phyloP scores from a whole-genome alignment of 139 green algal genomes.

The Zygnema cylindricum region DNA sequence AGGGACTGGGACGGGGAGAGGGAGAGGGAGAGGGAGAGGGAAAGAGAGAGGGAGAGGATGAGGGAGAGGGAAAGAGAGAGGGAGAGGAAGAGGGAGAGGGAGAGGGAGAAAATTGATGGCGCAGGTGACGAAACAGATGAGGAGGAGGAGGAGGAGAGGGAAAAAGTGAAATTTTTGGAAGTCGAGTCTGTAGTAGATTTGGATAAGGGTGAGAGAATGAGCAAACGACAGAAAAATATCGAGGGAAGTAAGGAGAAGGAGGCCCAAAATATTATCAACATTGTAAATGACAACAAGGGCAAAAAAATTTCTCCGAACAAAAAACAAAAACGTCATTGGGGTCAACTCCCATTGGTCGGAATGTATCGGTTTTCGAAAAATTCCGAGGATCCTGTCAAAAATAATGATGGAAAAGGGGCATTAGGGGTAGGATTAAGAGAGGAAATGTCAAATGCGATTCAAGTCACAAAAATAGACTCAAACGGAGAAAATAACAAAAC shows the following conservation, averaged over 20 bases:
- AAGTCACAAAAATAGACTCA: not conserved
- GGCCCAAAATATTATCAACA: no score
- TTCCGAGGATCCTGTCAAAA: no score
- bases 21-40: not conserved
- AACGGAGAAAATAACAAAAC: not conserved
- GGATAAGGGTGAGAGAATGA: not conserved
- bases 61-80: not conserved
- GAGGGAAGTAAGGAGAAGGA: not conserved
- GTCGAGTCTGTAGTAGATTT: not conserved
- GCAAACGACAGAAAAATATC: not conserved
- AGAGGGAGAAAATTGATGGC: conserved; percentile 28
- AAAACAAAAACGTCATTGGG: not conserved
- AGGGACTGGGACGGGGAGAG: no score
- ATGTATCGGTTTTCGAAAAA: no score
- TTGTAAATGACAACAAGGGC: no score
- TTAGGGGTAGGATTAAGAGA: no score
- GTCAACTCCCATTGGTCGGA: not conserved
- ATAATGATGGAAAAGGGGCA: no score
- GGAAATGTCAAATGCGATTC: not conserved
- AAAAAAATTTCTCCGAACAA: not conserved
- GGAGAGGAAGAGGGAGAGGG: not conserved
- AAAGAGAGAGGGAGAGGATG: not conserved
- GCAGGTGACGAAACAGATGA: conserved; percentile 23
- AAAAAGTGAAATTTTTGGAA: conserved; percentile 31
- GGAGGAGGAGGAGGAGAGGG: conserved; percentile 34